phyloP scores from a whole-genome alignment of 2,329 filamentous ascomycete genomes.

The Fusarium mexicanum region DNA sequence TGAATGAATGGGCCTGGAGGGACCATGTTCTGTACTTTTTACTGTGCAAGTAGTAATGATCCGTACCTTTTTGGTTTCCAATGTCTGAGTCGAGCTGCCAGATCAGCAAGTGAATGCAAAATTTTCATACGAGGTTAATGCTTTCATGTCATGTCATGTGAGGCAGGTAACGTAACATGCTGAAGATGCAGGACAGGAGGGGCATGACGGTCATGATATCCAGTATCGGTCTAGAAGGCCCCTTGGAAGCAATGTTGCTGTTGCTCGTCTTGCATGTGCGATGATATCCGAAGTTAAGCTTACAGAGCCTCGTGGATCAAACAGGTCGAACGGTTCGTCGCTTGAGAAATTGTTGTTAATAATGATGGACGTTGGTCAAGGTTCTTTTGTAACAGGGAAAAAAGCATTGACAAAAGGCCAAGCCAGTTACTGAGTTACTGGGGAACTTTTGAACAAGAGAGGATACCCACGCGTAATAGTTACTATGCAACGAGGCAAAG shows the following conservation, averaged over 20 bases:
- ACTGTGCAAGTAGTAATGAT: slow-evolving; percentile 40
- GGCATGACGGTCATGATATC: neutral
- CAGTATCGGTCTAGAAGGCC: neutral
- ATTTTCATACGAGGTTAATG: neutral
- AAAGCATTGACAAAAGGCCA: slow-evolving; percentile 12
- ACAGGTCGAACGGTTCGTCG: slow-evolving; percentile 21
- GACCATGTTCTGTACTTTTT: slow-evolving; percentile 42
- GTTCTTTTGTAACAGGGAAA: slow-evolving; percentile 25
- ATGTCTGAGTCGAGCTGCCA: neutral
- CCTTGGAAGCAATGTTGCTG: neutral
- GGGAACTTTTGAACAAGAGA: slow-evolving; percentile 38
- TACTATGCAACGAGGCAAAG: slow-evolving; percentile 10
- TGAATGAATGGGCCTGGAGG: slow-evolving; percentile 26
- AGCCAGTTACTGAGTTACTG: slow-evolving; percentile 8
- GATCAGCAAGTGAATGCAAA: slow-evolving; percentile 15
- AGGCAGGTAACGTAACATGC: slow-evolving; percentile 26
- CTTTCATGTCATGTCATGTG: neutral
- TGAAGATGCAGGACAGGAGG: neutral
- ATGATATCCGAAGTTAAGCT: slow-evolving; percentile 20
- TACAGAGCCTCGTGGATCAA: slow-evolving; percentile 19
- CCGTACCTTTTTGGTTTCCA: slow-evolving; percentile 36
- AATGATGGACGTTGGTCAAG: slow-evolving; percentile 11
- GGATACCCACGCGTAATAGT: slow-evolving; percentile 37
- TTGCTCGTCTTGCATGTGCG: neutral
- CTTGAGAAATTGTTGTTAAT: neutral